A percentile compares a stretch with the other conserved stretches of the same genome.
Evolutionary conservation across 2,329 filamentous ascomycete species (phyloP).

Genomic region (Curvularia eragrostidis): DNA sequence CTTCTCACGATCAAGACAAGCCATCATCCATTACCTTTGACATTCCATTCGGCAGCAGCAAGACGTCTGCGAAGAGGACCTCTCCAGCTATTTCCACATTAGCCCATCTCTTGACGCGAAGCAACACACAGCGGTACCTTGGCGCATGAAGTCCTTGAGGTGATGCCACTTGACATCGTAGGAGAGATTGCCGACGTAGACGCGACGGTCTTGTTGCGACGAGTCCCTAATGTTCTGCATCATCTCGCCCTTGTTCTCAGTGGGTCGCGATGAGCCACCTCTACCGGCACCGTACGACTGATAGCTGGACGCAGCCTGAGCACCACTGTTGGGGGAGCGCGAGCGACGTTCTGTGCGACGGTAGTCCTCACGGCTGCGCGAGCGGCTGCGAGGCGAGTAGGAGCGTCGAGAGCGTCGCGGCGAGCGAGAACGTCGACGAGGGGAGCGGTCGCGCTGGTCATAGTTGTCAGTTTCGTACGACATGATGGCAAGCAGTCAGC

Average conservation of each 20-base stretch:
- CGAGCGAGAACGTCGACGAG: conserved; percentile 65
- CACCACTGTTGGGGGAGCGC: conserved; percentile 84
- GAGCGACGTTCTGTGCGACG: conserved; percentile 61
- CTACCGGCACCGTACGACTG: conserved; percentile 63
- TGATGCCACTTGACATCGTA: conserved; percentile 99
- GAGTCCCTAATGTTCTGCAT: conserved; percentile 93
- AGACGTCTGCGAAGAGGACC: conserved; percentile 98
- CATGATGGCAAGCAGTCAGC: conserved; percentile 33
- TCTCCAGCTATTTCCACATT: conserved; percentile 78
- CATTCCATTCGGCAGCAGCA: conserved; percentile 99
- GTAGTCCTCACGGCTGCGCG: conserved; percentile 73
- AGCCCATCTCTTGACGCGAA: conserved; percentile 35
- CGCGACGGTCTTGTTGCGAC: conserved; percentile 97
- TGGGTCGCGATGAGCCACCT: conserved; percentile 63
- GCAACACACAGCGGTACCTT: conserved; percentile 70
- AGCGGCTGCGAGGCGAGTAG: conserved; percentile 70
- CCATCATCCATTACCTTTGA: conserved; percentile 99
- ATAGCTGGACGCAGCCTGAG: conserved; percentile 72
- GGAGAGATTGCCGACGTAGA: conserved; percentile 98
- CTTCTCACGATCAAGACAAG: conserved; percentile 75
- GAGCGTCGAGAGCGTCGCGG: conserved; percentile 64
- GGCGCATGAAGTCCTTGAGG: conserved; percentile 99
- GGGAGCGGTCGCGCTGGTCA: conserved; percentile 64
- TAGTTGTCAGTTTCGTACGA: conserved; percentile 49
- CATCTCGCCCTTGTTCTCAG: conserved; percentile 94